Evolutionary conservation across 257 asterid genomes (phyloP).

Genomic region (Penstemon barbatus): DNA sequence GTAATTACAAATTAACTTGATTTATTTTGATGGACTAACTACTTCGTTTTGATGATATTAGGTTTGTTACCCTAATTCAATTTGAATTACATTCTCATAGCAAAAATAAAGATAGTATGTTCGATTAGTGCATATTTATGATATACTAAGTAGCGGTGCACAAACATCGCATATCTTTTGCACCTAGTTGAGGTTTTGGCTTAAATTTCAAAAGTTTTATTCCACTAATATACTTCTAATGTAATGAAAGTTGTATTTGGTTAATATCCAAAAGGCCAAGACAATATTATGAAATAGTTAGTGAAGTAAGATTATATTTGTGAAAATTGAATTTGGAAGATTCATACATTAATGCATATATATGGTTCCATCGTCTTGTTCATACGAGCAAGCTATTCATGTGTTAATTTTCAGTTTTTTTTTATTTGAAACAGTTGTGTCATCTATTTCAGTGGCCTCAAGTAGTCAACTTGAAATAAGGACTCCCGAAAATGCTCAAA

Average conservation of each 20-base stretch:
- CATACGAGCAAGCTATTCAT: not conserved
- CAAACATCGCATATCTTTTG: not conserved
- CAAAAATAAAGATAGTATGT: too few species aligned
- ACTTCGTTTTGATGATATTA: too few species aligned
- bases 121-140: too few species aligned
- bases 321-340: not conserved
- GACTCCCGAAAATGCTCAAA: conserved; percentile 40
- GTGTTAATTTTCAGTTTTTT: conserved; percentile 19
- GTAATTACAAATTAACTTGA: too few species aligned
- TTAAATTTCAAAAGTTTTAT: not conserved
- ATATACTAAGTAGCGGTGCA: too few species aligned
- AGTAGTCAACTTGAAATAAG: conserved; percentile 35
- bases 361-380: not conserved
- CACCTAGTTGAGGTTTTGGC: not conserved
- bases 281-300: not conserved
- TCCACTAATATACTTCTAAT: not conserved
- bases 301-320: not conserved
- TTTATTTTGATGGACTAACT: too few species aligned
- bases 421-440: conserved; percentile 53
- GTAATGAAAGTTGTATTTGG: not conserved
- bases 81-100: too few species aligned
- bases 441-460: conserved; percentile 40
- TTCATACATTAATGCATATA: not conserved
- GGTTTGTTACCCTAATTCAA: too few species aligned
- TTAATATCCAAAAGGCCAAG: not conserved